Conservation (phyloP, 768 basidiomycete species). For the Mycena floridula region DNA sequence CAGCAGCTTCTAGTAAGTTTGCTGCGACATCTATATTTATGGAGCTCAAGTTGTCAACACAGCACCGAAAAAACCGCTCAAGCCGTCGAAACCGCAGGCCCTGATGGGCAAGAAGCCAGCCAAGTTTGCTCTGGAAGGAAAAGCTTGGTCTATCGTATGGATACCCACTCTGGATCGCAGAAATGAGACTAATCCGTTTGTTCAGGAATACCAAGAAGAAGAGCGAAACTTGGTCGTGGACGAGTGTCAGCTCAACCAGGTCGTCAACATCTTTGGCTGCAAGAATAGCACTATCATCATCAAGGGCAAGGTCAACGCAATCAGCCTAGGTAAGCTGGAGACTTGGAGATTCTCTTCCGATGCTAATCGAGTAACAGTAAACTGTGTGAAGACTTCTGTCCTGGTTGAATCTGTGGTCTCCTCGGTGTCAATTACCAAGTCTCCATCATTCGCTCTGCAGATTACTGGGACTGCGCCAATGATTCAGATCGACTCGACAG, state of each 20-base stretch:
- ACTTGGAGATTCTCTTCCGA: conserved; percentile 1
- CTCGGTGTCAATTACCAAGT: conserved; percentile 80
- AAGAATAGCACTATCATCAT: conserved; percentile 79
- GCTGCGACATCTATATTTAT: too few relatives aligned
- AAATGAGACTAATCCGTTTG: too few relatives aligned
- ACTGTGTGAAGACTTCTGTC: conserved; percentile 82
- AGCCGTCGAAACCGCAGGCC: conserved; percentile 80
- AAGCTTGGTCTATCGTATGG: conserved; percentile 88
- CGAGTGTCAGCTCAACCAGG: conserved; percentile 71
- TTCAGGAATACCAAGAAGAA: conserved; percentile 89
- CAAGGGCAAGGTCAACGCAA: conserved; percentile 93
- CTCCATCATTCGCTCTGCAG: conserved; percentile 90
- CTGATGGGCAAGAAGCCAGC: conserved; percentile 87
- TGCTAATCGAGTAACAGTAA: conserved; percentile 43
- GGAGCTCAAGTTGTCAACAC: background rate
- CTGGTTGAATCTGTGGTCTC: conserved; percentile 94
- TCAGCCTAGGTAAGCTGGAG: conserved; percentile 66
- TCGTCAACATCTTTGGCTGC: conserved; percentile 86
- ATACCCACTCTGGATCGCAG: too few relatives aligned
- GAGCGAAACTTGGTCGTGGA: conserved; percentile 68
- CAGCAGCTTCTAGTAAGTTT: conserved; percentile 9
- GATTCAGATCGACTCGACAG: conserved; percentile 90
- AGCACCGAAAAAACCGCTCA: conserved; percentile 60
- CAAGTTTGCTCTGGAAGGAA: conserved; percentile 86
- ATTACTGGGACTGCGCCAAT: conserved; percentile 88